These are phyloP conservation scores for Glaciozyma martinii DNA, from an alignment of 768 basidiomycete species.

Conservation along the genomic window DNA sequence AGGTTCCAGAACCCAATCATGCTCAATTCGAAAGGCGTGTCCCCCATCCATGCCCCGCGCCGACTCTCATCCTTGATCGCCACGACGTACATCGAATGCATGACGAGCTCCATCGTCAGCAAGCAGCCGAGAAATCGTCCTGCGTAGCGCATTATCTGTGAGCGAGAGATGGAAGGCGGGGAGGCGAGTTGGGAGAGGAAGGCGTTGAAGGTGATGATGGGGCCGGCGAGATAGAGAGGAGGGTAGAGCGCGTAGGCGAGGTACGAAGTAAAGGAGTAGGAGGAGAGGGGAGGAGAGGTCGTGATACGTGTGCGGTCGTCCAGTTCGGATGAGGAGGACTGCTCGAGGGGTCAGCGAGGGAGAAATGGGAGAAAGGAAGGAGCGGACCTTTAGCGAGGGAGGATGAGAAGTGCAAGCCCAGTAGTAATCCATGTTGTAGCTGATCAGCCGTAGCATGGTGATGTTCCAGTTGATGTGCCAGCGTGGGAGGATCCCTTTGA, in stretches of 20 bases:
- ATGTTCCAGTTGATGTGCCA: conserved; percentile 96
- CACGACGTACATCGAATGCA: conserved; percentile 93
- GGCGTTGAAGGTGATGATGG: conserved; percentile 92
- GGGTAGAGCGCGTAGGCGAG: conserved; percentile 81
- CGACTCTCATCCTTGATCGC: conserved; percentile 68
- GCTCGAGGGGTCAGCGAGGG: neutral
- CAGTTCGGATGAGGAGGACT: neutral
- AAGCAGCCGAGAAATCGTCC: conserved; percentile 62
- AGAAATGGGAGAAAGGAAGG: neutral
- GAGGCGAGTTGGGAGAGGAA: conserved; percentile 74
- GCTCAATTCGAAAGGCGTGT: conserved; percentile 66
- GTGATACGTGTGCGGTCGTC: conserved; percentile 56
- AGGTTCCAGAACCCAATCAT: conserved; percentile 98
- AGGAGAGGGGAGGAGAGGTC: conserved; percentile 49
- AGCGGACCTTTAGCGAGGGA: conserved; percentile 3
- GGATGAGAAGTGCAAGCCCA: conserved; percentile 50
- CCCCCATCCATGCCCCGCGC: conserved; percentile 54
- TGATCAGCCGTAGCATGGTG: conserved; percentile 84
- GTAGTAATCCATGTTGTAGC: conserved; percentile 85
- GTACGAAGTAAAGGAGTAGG: conserved; percentile 65
- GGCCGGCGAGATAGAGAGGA: conserved; percentile 90
- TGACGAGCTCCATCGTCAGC: conserved; percentile 77
- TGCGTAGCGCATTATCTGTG: conserved; percentile 49
- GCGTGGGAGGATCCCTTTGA: conserved; percentile 64
- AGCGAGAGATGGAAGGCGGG: conserved; percentile 43